Percentiles rank a stretch among this genome's conserved stretches.
These are phyloP conservation scores for Fomitiporia mediterranea DNA, from an alignment of 1,284 basidiomycete genomes.

Conservation along the genomic window DNA sequence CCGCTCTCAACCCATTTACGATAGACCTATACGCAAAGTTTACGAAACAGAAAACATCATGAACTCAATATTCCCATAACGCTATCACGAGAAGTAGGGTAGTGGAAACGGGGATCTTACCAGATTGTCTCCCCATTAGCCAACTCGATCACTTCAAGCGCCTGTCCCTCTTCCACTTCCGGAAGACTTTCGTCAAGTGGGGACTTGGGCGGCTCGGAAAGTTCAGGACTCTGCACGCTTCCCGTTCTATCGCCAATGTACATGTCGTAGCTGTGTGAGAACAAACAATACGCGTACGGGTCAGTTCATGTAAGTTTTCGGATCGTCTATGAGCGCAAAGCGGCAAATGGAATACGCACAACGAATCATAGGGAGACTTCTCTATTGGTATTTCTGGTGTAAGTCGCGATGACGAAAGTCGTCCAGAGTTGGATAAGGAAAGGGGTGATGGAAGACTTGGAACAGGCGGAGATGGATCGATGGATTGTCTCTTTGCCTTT, in stretches of 20 bases:
- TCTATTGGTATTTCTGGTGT: conserved; percentile 43
- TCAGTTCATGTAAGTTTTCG: conserved; percentile 7
- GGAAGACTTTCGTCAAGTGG: conserved; percentile 26
- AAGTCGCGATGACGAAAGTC: conserved; percentile 36
- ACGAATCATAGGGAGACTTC: conserved; percentile 68
- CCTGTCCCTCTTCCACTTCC: conserved; percentile 49
- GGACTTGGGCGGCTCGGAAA: conserved; percentile 22
- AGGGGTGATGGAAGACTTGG: conserved; percentile 50
- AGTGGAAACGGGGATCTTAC: conserved; percentile 41
- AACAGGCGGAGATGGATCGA: conserved; percentile 61
- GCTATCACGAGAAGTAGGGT: background rate
- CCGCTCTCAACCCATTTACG: conserved; percentile 74
- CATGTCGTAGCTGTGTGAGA: conserved; percentile 75
- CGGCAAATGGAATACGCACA: conserved; percentile 52
- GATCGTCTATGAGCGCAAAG: background rate
- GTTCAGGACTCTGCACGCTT: conserved; percentile 27
- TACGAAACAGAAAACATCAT: too few species aligned
- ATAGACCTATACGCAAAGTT: conserved; percentile 79
- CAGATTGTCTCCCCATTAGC: conserved; percentile 81
- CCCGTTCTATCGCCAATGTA: conserved; percentile 53
- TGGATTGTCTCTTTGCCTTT: conserved; percentile 58
- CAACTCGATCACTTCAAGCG: conserved; percentile 72
- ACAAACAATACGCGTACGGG: background rate
- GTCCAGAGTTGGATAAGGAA: conserved; percentile 18
- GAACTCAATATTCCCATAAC: conserved; percentile 20